These are phyloP conservation scores for Fraxinus sp. DNA, from an alignment of 305 asterid species.

Conservation along the genomic window DNA sequence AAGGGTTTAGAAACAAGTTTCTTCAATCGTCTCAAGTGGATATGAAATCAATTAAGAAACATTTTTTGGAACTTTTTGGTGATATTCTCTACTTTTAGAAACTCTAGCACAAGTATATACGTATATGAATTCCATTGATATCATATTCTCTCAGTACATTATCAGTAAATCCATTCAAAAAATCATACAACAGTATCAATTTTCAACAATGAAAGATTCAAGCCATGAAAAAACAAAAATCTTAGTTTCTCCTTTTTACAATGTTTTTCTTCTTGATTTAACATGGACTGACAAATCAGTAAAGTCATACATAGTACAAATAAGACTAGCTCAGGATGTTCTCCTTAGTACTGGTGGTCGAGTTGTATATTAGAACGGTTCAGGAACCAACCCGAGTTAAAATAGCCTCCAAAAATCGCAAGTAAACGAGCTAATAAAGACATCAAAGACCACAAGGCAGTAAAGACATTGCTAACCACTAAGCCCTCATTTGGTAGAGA, in stretches of 20 bases:
- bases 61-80: background rate
- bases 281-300: background rate
- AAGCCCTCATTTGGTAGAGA: background rate
- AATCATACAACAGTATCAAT: background rate
- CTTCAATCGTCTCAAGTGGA: background rate
- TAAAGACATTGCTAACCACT: background rate
- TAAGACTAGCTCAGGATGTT: background rate
- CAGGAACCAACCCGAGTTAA: background rate
- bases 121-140: background rate
- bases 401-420: background rate
- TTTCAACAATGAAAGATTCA: background rate
- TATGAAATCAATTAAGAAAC: background rate
- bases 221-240: background rate
- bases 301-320: background rate
- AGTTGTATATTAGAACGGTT: background rate
- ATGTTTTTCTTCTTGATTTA: background rate
- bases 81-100: background rate
- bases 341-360: background rate
- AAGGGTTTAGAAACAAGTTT: slow-evolving; percentile 15
- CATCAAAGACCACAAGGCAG: background rate
- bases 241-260: background rate
- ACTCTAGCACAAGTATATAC: background rate
- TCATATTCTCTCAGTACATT: background rate
- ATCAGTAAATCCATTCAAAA: background rate
- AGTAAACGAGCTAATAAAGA: background rate